Evolutionary conservation across 2,329 filamentous ascomycete genomes (phyloP), one percentile per base, ranked within the genome.

Genomic region (Curvularia verruculosa): DNA sequence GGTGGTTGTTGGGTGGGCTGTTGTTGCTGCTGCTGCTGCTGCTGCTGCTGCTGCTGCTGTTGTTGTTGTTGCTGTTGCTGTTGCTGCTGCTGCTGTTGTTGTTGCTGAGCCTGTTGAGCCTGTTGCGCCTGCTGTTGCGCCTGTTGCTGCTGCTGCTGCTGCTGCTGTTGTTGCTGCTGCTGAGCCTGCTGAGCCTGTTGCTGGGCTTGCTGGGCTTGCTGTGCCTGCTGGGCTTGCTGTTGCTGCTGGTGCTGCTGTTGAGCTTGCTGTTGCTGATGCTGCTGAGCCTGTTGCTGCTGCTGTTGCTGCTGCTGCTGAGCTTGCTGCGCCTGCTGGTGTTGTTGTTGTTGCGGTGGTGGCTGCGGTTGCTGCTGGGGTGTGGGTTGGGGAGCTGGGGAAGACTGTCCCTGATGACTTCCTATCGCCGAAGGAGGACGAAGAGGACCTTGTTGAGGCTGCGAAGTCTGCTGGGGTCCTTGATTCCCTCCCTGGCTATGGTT

Each of bases 401-500:
- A 65, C 46, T 76, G 76, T 26, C 74, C 72, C 54, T 78, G 75
- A 31, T 75, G 75, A 58, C 70, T 75, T 52, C 59, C 59, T 52
- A 78, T 75, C 9, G 73, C 71, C 5, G 74, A 77, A 29, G 68
- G 74, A 45, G 75, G 76, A 34, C 76, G 74, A 53, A 77, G 68
- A 15, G 75, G 75, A 8, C 70, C 74, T 65, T 75, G 75, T 51
- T 71, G 72, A 26, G 72, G 67, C 61, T 75, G 73, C 19, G 69
- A 68, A 26, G 70, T 71, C 29, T 68, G 65, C n/a, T 71, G 72
- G 8, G 72, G 73, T 15, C 71, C 75, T 53, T 75, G 77, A 6
- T 75, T 74, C 2, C 75, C 76, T 10, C 75, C 67, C 59, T 81
- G 79, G 29, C 80, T 78, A 49, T 78, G 79, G 54, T 82, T 82